Percentiles rank a stretch among this genome's conserved stretches.
Conservation (phyloP, 257 asterid genomes). For the Lycium barbarum region DNA sequence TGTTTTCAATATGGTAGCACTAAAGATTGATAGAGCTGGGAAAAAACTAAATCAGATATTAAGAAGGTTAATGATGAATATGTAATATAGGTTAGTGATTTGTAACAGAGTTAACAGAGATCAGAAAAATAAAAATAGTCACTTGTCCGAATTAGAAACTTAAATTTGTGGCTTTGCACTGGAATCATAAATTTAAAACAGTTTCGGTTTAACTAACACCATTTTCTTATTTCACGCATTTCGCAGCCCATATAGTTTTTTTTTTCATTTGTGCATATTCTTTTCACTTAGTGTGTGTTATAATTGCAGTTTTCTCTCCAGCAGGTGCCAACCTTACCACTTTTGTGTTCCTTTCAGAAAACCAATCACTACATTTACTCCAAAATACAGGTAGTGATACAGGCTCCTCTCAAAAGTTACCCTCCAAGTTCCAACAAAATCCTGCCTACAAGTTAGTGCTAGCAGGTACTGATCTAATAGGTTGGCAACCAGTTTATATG, state of each 20-base stretch:
- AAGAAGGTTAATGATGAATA: no score
- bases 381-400: not conserved
- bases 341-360: not conserved
- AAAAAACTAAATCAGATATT: no score
- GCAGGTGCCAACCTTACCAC: not conserved
- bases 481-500: not conserved
- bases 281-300: not conserved
- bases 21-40: no score
- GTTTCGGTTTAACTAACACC: not conserved
- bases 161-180: not conserved
- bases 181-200: not conserved
- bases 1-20: no score
- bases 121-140: not conserved
- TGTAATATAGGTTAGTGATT: no score
- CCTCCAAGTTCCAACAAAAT: conserved; percentile 6
- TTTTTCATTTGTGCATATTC: not conserved
- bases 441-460: not conserved
- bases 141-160: not conserved
- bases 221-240: not conserved
- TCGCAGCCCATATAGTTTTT: not conserved
- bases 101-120: not conserved
- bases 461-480: not conserved
- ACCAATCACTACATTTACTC: not conserved
- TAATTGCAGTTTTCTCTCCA: not conserved
- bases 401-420: not conserved